Base-by-base conservation (phyloP, 225 moss, liverwort and hornwort genomes). In the Rhytidiadelphus loreus region DNA sequence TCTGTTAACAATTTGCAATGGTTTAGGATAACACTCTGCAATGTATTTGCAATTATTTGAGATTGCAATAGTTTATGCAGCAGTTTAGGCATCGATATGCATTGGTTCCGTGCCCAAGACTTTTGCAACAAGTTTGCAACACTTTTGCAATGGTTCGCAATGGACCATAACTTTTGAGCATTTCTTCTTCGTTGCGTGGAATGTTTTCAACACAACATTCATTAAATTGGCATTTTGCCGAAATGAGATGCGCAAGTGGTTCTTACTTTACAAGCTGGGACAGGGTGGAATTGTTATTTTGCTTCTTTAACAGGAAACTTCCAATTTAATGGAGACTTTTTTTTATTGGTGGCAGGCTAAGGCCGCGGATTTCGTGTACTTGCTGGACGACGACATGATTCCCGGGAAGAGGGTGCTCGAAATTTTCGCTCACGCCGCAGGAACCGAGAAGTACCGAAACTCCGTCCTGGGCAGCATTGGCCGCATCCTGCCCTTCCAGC, bases 311-410 rank as follows among this genome's bases (percentile, higher is more conserved):
- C 9, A 53, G 53, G 37, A 77, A 53, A 77, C n/a, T 56, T 77
- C 16, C 25, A 56, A 77, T 11, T 56, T 77, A 56, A n/a, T 25
- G 25, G 39, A 78, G 39, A 78, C 39, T 57, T 57, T 57, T n/a
- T 57, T 39, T 39, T 57, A 9, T 5, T 58, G 58, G 41, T 80
- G 58, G 57, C 77, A 94, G 94, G 95, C 96, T 25, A 89, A 90
- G 8, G 95, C 90, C 44, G 91, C 98, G 70, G 97, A 98, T 86
- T 98, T 91, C 75, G 95, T 98, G 12, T 98, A 97, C 87, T 53
- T 98, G 78, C 39, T 98, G 88, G 98, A 98, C 66, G 98, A 98
- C 80, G 98, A 98, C 87, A 98, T 98, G 97, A 98, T 98, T 86
- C 97, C 98, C 11, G 98, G 98, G 18, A 94, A 82, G 46, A 89